These are phyloP conservation scores for Lecanicillium sp. DNA, from an alignment of 2,329 filamentous ascomycete genomes.

Conservation along the genomic window DNA sequence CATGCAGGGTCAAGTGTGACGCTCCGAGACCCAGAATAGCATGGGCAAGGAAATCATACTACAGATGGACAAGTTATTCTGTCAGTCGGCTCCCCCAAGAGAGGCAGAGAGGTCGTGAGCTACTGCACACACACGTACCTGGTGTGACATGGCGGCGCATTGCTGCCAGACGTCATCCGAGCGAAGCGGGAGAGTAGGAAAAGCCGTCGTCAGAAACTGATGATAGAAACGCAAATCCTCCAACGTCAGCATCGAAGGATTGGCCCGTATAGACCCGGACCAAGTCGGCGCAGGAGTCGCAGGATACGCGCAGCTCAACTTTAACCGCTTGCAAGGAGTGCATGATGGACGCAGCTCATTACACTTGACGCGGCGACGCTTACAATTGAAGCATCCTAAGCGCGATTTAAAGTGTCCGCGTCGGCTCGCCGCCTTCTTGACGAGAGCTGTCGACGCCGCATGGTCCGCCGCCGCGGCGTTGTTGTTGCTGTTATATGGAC, in stretches of 20 bases:
- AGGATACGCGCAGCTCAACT: conserved; percentile 25
- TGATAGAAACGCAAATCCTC: conserved; percentile 42
- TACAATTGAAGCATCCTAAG: conserved; percentile 24
- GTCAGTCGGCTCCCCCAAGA: no score
- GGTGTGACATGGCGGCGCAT: conserved; percentile 25
- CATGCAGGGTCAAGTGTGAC: conserved; percentile 24
- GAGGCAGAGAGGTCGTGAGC: background rate
- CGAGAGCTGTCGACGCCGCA: background rate
- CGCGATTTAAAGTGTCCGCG: conserved; percentile 21
- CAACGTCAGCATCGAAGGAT: conserved; percentile 21
- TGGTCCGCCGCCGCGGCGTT: background rate
- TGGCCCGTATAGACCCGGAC: conserved; percentile 7
- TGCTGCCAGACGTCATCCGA: conserved; percentile 23
- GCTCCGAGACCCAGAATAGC: conserved; percentile 29
- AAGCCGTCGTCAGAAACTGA: conserved; percentile 37
- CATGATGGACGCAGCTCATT: conserved; percentile 20
- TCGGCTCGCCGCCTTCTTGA: conserved; percentile 9
- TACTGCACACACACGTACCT: conserved; percentile 14
- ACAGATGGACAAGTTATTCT: no score
- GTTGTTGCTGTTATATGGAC: background rate
- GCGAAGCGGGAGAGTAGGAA: conserved; percentile 25
- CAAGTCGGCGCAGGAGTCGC: conserved; percentile 4
- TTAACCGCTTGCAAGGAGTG: conserved; percentile 23
- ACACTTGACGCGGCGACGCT: conserved; percentile 22
- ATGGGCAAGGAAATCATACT: conserved; percentile 29